Evolutionary conservation across 139 green algal genomes (phyloP), one percentile per base, ranked within the genome.

Genomic region (Micromonas pusilla): DNA sequence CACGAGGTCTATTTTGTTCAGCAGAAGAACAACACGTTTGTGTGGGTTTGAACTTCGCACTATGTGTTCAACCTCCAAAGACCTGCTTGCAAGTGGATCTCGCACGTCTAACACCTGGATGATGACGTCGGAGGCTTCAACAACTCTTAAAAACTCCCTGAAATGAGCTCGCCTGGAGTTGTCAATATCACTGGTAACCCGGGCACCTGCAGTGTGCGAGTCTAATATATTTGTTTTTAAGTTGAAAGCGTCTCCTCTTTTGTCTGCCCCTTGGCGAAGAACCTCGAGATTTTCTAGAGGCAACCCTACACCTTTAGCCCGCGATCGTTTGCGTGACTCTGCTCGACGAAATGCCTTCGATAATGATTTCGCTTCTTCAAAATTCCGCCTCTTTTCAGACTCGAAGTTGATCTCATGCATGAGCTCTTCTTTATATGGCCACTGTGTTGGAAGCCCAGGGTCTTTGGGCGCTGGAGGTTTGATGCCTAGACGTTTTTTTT

Each of bases 401-500:
- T 96, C 85, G 65, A 89, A 90, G 16, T 91, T 88, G 57, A 98
- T 84, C 79, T 97, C 89, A 65, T 92, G 91, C 0, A 98, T 78
- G 1, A 99, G 85, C 76, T 98, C 88, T 73, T 97, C 91, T 54
- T 93, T 96, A 87, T 96, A 98, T 0, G 95, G 95, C 90, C 90
- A 99, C 32, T 90, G 76, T 1, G 80, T 84, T 16, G 95, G 95
- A 32, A 99, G 91, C 9, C 95, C 95, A 3, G 93, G 94, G 82
- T 98, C 94, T 80, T 96, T 97, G 9, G 81, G 76, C 31, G 6
- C 33, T 23, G 31, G 78, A 30, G 19, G 9, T 28, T 79, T 82
- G 25, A 65, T 71, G 60, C 57, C 64, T 28, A 73, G 38, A 52
- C 38, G 45, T 52, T 68, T 70, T 32, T 45, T 39, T 1, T 45